These are phyloP conservation scores for Colletotrichum horii DNA, from an alignment of 2,329 filamentous ascomycete genomes.

Conservation along the genomic window DNA sequence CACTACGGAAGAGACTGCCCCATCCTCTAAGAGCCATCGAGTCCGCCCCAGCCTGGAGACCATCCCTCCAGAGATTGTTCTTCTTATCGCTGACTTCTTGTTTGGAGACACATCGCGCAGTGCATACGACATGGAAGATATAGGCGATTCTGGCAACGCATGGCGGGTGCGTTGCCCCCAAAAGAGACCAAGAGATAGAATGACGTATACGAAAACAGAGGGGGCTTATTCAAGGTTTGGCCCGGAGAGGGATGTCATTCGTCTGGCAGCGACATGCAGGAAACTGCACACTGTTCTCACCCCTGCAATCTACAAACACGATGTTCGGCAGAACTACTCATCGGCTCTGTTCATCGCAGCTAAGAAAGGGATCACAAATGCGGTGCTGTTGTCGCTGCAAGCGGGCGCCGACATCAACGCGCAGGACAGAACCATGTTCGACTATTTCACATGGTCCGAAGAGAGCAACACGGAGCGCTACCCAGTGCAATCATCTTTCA, in stretches of 20 bases:
- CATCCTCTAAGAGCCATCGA: neutral
- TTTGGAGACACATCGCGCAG: neutral
- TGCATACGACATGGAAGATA: neutral
- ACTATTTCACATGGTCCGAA: neutral
- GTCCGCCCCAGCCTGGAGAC: neutral
- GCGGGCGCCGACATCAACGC: neutral
- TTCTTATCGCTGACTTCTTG: neutral
- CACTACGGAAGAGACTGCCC: neutral
- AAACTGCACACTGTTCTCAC: neutral
- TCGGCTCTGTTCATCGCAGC: neutral
- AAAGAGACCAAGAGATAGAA: neutral
- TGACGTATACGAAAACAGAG: neutral
- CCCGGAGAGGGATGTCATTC: neutral
- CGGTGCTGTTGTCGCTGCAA: neutral
- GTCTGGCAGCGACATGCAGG: neutral
- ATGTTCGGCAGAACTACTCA: neutral
- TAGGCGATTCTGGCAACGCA: fast-evolving
- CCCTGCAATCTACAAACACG: neutral
- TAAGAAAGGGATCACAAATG: neutral
- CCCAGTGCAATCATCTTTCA: neutral
- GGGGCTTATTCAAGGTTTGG: fast-evolving
- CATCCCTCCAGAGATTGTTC: neutral
- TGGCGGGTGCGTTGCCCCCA: neutral
- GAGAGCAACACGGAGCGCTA: neutral
- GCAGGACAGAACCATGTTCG: neutral